These are phyloP conservation scores for Sugiyamaella castrensis DNA, from an alignment of 1,139 yeast genomes.

Conservation along the genomic window DNA sequence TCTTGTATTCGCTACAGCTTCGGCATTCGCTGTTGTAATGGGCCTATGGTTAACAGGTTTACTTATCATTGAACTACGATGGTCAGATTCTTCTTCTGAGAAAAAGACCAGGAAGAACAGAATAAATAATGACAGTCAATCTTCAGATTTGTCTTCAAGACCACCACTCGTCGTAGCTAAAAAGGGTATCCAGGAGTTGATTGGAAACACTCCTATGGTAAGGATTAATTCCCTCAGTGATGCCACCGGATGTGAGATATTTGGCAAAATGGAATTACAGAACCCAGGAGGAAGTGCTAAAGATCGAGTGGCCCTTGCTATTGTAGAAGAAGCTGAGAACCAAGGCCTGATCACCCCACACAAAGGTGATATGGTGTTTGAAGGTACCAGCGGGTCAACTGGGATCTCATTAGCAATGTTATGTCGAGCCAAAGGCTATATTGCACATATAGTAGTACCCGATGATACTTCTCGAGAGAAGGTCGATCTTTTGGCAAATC, in stretches of 20 bases:
- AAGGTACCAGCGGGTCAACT: slow-evolving; percentile 95
- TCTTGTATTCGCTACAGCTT: too few species aligned
- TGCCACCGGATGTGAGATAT: slow-evolving; percentile 75
- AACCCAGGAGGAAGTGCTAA: slow-evolving; percentile 97
- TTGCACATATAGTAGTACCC: slow-evolving; percentile 89
- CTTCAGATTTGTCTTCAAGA: too few species aligned
- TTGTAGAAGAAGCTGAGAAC: slow-evolving; percentile 65
- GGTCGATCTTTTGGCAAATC: slow-evolving; percentile 59
- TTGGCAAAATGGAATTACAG: slow-evolving; percentile 78
- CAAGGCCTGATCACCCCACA: slow-evolving; percentile 57
- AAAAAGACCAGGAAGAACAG: too few species aligned
- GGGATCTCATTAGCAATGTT: slow-evolving; percentile 91
- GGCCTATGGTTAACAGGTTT: too few species aligned
- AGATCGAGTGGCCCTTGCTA: slow-evolving; percentile 88
- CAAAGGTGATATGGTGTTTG: slow-evolving; percentile 67
- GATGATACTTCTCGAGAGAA: slow-evolving; percentile 91
- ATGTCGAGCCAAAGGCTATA: slow-evolving; percentile 83
- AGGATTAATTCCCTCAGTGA: slow-evolving; percentile 69
- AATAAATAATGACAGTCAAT: too few species aligned
- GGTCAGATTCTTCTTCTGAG: too few species aligned
- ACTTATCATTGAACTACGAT: too few species aligned
- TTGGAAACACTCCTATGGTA: slow-evolving; percentile 91
- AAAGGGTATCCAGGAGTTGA: slow-evolving; percentile 56
- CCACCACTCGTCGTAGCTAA: background rate
- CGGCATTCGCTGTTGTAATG: too few species aligned